These are phyloP conservation scores for Xylariaceae sp. DNA, from an alignment of 2,329 filamentous ascomycete species.

Conservation along the genomic window DNA sequence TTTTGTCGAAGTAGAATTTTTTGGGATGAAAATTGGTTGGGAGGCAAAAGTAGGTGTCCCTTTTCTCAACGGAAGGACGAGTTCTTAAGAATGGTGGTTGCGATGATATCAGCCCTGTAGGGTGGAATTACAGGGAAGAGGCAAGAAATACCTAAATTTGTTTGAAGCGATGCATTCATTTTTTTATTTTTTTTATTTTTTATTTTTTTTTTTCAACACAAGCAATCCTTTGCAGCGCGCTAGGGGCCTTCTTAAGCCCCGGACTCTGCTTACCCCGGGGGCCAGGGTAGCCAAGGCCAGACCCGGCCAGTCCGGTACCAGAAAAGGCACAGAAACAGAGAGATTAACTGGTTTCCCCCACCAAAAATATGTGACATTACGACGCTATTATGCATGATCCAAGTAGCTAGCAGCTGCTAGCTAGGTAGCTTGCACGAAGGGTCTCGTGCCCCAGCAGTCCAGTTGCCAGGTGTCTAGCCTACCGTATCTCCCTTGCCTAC, in stretches of 20 bases:
- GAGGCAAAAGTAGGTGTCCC: no score
- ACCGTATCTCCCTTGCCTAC: neutral
- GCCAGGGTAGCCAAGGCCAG: slow-evolving; percentile 5
- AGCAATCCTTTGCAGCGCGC: neutral
- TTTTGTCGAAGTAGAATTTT: neutral
- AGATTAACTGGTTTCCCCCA: neutral
- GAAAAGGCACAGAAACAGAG: slow-evolving; percentile 5
- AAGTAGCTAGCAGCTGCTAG: neutral
- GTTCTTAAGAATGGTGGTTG: neutral
- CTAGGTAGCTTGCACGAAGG: neutral
- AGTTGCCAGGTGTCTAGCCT: neutral
- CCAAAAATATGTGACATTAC: neutral
- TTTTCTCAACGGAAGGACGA: neutral
- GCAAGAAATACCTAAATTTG: neutral
- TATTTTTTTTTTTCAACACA: neutral
- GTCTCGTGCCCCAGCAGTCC: neutral
- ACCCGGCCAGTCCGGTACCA: slow-evolving; percentile 19
- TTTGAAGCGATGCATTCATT: neutral
- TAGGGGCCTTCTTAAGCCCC: neutral
- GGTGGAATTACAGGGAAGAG: neutral
- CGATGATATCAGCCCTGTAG: neutral
- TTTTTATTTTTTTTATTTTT: neutral
- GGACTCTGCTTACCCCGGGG: neutral
- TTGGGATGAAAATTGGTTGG: no score
- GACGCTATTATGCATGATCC: neutral